These are phyloP conservation scores for Hypoxylon sp. DNA, from an alignment of 2,329 filamentous ascomycete species.

Conservation along the genomic window DNA sequence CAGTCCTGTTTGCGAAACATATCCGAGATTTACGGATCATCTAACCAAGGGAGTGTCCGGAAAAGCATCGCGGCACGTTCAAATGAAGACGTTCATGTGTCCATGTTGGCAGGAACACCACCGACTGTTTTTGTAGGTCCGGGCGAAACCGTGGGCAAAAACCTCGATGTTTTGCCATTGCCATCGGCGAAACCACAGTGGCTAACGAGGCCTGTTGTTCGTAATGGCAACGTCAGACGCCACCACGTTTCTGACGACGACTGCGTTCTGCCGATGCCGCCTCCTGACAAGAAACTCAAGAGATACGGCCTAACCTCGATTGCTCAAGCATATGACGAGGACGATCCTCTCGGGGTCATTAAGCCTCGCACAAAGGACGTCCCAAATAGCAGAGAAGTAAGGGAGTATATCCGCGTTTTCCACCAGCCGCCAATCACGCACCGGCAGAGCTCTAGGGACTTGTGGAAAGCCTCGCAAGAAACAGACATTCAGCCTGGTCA, in stretches of 20 bases:
- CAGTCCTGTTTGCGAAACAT: constrained; percentile 18
- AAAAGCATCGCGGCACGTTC: constrained; percentile 27
- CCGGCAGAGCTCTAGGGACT: constrained; percentile 39
- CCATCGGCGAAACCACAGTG: constrained; percentile 14
- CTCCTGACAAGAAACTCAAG: constrained; percentile 28
- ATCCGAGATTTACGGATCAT: constrained; percentile 16
- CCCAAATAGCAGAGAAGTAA: constrained; percentile 42
- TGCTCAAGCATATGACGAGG: constrained; percentile 35
- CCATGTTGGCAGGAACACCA: background rate
- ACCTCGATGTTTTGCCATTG: constrained; percentile 17
- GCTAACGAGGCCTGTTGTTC: constrained; percentile 27
- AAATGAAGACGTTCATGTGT: constrained; percentile 25
- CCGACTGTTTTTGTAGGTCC: constrained; percentile 28
- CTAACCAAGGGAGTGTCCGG: constrained; percentile 27
- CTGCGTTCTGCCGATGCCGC: constrained; percentile 39
- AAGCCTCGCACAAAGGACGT: constrained; percentile 25
- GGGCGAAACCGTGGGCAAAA: constrained; percentile 18
- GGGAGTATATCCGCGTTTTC: constrained; percentile 43
- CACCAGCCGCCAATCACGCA: constrained; percentile 40
- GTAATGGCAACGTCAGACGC: constrained; percentile 31
- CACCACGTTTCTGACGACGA: constrained; percentile 25
- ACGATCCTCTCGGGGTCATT: constrained; percentile 29
- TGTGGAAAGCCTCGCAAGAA: constrained; percentile 11
- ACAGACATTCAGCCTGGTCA: constrained; percentile 6
- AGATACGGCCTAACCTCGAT: constrained; percentile 16